A percentile compares a stretch with the other conserved stretches of the same genome.
Conservation (phyloP, 495 filamentous ascomycete species). For the Trichoderma reesei region DNA sequence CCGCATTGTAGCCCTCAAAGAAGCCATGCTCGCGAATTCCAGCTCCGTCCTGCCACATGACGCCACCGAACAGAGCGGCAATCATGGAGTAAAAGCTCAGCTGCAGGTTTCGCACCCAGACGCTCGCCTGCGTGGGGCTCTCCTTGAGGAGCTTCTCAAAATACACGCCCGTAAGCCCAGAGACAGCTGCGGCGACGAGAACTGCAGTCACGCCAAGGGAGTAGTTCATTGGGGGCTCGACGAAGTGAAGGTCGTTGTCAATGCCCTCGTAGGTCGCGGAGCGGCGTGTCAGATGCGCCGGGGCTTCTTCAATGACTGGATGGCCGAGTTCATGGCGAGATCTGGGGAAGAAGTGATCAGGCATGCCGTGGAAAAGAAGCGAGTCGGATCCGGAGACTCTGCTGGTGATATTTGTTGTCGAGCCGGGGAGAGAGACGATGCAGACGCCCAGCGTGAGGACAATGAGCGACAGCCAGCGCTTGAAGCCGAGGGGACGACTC, state of each 20-base stretch:
- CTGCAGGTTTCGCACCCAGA: conserved; percentile 94
- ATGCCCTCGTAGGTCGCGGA: conserved; percentile 96
- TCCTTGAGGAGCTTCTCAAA: conserved; percentile 95
- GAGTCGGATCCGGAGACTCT: conserved; percentile 31
- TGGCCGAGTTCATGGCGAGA: conserved; percentile 55
- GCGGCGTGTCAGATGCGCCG: conserved; percentile 46
- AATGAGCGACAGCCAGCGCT: conserved; percentile 71
- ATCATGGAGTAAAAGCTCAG: conserved; percentile 86
- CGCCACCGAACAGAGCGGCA: conserved; percentile 74
- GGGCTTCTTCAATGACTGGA: conserved; percentile 32
- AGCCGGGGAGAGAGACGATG: conserved; percentile 72
- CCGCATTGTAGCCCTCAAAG: conserved; percentile 85
- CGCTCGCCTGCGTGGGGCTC: conserved; percentile 52
- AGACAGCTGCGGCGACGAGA: conserved; percentile 62
- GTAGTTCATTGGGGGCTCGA: conserved; percentile 55
- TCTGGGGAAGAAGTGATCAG: conserved; percentile 59
- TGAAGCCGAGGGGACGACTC: conserved; percentile 52
- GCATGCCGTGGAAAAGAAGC: conserved; percentile 44
- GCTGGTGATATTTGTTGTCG: conserved; percentile 27
- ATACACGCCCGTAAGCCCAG: conserved; percentile 77
- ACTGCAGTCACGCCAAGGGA: conserved; percentile 71
- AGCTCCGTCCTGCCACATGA: conserved; percentile 76
- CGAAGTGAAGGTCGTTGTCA: conserved; percentile 58
- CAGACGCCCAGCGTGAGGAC: conserved; percentile 76
- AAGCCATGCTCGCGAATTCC: conserved; percentile 76